phyloP scores from a whole-genome alignment of 2,329 filamentous ascomycete species.

The Cercospora zeae-maydis region DNA sequence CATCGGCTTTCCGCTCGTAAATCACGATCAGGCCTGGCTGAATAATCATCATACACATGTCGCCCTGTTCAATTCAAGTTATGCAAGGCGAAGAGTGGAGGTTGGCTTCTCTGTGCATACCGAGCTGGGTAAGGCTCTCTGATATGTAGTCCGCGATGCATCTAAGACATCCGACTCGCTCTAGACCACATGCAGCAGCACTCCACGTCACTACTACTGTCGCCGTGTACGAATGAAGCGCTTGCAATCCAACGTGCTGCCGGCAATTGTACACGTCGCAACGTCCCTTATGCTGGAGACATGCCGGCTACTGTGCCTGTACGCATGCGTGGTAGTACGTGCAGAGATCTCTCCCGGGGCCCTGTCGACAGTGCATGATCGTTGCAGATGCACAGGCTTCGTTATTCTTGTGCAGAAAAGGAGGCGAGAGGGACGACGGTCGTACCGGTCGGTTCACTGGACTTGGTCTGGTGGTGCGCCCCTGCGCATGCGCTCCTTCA shows the following conservation, averaged over 20 bases:
- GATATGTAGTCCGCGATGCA: neutral
- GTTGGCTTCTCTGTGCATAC: neutral
- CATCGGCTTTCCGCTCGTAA: neutral
- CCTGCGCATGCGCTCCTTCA: neutral
- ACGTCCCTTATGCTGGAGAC: neutral
- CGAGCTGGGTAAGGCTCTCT: too few species aligned
- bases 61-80: neutral
- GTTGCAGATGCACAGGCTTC: neutral
- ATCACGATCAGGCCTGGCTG: neutral
- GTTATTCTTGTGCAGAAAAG: neutral
- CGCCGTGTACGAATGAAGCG: neutral
- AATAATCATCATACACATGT: neutral
- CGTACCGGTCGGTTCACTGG: neutral
- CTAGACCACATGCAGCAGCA: neutral
- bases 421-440: neutral
- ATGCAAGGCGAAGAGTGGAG: neutral
- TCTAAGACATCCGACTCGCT: neutral
- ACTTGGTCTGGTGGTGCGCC: neutral
- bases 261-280: neutral
- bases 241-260: neutral
- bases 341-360: neutral
- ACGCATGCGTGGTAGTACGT: neutral
- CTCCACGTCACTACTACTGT: neutral
- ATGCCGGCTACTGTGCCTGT: neutral
- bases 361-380: neutral